Conservation (phyloP, 371 early-diverging fungal species). For the Quaeritorhiza haematococci region DNA sequence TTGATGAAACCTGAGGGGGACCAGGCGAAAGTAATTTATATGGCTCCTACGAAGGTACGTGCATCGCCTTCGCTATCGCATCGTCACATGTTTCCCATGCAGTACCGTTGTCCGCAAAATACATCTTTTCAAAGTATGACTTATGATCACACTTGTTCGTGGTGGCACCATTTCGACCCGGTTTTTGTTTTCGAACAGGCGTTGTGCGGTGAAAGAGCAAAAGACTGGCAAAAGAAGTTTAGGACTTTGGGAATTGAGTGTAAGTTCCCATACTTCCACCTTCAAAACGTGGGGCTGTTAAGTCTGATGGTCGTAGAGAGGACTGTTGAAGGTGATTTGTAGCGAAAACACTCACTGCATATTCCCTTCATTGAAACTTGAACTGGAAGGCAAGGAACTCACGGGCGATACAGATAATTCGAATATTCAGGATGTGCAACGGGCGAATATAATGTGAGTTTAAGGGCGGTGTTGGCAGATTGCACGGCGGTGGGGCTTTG, state of each 20-base stretch:
- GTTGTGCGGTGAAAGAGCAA: constrained; percentile 64
- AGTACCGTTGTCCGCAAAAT: no score
- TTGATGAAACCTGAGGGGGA: constrained; percentile 25
- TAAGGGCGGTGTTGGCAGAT: no score
- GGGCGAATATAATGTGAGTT: constrained; percentile 34
- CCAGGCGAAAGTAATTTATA: constrained; percentile 63
- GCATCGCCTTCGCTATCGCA: not conserved
- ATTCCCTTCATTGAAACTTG: constrained; percentile 4
- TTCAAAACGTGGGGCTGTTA: no score
- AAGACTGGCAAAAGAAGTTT: constrained; percentile 65
- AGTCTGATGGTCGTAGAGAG: no score
- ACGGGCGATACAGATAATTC: constrained; percentile 72
- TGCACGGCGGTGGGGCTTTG: no score
- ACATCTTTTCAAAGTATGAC: no score
- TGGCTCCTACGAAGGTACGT: constrained; percentile 75
- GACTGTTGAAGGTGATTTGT: no score
- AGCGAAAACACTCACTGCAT: not conserved
- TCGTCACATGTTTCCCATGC: no score
- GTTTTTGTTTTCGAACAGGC: constrained; percentile 31
- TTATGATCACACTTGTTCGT: not conserved
- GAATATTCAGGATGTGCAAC: constrained; percentile 34
- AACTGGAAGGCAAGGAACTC: constrained; percentile 47
- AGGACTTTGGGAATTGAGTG: constrained; percentile 52
- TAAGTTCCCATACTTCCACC: constrained; percentile 14
- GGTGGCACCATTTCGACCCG: not conserved